Evolutionary conservation across 768 basidiomycete species (phyloP).

Genomic region (Collybia mongolica): DNA sequence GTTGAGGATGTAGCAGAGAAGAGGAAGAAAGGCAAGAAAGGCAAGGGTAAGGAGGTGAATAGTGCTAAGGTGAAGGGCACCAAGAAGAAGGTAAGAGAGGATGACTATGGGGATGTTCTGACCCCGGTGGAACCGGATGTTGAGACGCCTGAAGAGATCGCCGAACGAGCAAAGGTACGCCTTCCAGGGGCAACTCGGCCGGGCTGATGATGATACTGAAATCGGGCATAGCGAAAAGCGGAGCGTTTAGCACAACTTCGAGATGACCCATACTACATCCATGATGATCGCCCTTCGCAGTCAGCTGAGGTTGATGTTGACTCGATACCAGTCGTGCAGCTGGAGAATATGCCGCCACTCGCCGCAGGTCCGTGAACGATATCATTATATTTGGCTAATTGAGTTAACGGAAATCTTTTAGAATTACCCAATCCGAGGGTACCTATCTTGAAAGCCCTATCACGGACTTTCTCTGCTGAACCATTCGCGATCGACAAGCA

Average conservation of each 20-base stretch:
- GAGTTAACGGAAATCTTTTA: conserved; percentile 9
- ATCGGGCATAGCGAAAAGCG: conserved; percentile 56
- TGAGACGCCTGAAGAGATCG: conserved; percentile 59
- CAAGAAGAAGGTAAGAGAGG: conserved; percentile 33
- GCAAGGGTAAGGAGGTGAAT: conserved; percentile 26
- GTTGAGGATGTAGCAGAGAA: conserved; percentile 27
- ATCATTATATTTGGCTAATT: neutral
- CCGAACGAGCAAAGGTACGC: conserved; percentile 63
- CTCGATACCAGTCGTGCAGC: conserved; percentile 84
- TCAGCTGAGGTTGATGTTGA: conserved; percentile 65
- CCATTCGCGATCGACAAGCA: conserved; percentile 68
- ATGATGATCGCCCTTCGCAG: conserved; percentile 51
- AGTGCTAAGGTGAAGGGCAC: conserved; percentile 22
- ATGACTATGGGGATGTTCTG: conserved; percentile 29
- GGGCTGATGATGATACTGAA: neutral
- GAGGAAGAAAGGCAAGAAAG: conserved; percentile 48
- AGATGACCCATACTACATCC: conserved; percentile 92
- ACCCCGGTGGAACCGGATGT: conserved; percentile 34
- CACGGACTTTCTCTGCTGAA: conserved; percentile 38
- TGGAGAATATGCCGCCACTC: conserved; percentile 72
- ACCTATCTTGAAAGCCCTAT: conserved; percentile 42
- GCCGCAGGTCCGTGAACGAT: conserved; percentile 23
- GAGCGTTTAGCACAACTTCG: conserved; percentile 73
- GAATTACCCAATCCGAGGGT: conserved; percentile 32
- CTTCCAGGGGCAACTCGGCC: neutral